A percentile compares a stretch with the other conserved stretches of the same genome.
These are phyloP conservation scores for Botrytis fabae DNA, from an alignment of 2,329 filamentous ascomycete genomes.

Conservation along the genomic window DNA sequence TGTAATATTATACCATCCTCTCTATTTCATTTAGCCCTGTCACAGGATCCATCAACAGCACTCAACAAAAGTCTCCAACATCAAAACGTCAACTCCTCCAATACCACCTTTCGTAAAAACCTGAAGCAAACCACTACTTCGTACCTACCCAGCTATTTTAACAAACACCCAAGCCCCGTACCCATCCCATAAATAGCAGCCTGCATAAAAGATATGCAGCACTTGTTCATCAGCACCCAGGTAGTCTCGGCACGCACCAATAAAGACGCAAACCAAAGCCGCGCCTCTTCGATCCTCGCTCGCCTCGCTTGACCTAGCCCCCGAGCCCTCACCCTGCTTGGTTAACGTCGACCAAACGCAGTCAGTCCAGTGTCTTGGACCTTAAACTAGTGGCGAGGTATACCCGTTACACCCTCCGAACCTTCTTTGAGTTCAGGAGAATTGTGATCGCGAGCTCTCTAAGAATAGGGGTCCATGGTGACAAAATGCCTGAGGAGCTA, in stretches of 20 bases:
- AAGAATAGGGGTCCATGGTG: background rate
- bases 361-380: background rate
- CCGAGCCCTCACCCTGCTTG: background rate
- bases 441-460: background rate
- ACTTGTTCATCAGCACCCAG: background rate
- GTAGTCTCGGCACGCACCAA: background rate
- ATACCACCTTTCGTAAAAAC: background rate
- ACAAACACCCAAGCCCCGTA: background rate
- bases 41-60: background rate
- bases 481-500: background rate
- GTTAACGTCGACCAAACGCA: background rate
- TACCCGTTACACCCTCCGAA: background rate
- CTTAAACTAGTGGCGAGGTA: background rate
- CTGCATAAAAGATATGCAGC: slow-evolving; percentile 10
- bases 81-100: background rate
- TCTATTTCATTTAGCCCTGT: background rate
- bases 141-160: background rate
- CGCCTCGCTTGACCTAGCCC: background rate
- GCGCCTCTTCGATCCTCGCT: background rate
- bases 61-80: background rate
- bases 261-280: background rate
- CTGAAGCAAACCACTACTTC: background rate
- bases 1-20: background rate
- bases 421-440: background rate
- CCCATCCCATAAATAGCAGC: slow-evolving; percentile 4